Percentiles rank a stretch among this genome's conserved stretches.
These are phyloP conservation scores for Penicillium concentricum DNA, from an alignment of 2,329 filamentous ascomycete genomes.

Conservation along the genomic window DNA sequence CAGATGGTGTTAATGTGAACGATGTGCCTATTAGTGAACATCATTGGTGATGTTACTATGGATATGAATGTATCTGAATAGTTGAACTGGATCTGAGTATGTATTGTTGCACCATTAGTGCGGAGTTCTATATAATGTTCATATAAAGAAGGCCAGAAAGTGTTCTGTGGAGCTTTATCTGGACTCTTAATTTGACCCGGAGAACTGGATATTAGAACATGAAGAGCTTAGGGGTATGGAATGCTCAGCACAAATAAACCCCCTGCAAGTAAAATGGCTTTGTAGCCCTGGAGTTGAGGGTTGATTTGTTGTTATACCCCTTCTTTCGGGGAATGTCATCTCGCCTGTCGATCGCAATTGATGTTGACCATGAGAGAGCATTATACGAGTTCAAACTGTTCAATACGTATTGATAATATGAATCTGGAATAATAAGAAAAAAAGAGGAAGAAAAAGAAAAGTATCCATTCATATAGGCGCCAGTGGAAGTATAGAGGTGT, in stretches of 20 bases:
- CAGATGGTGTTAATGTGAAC: slow-evolving; percentile 44
- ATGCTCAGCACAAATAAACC: neutral
- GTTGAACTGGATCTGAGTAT: neutral
- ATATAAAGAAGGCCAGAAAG: neutral
- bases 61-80: neutral
- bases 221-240: neutral
- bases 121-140: neutral
- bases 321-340: slow-evolving; percentile 2
- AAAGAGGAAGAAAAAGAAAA: no score
- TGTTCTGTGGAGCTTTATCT: no score
- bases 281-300: neutral
- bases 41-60: slow-evolving; percentile 2
- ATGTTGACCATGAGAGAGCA: neutral
- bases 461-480: neutral
- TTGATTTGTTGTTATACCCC: slow-evolving; percentile 4
- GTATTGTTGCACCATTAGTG: neutral
- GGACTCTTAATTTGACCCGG: neutral
- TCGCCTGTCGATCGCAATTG: slow-evolving; percentile 2
- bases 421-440: neutral
- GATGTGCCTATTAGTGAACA: slow-evolving; percentile 35
- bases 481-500: neutral
- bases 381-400: neutral
- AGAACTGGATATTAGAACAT: neutral
- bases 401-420: neutral
- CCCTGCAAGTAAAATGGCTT: neutral